Evolutionary conservation across 2,329 filamentous ascomycete species (phyloP), one percentile per base, ranked within the genome.

Genomic region (Trichoderma gracile): DNA sequence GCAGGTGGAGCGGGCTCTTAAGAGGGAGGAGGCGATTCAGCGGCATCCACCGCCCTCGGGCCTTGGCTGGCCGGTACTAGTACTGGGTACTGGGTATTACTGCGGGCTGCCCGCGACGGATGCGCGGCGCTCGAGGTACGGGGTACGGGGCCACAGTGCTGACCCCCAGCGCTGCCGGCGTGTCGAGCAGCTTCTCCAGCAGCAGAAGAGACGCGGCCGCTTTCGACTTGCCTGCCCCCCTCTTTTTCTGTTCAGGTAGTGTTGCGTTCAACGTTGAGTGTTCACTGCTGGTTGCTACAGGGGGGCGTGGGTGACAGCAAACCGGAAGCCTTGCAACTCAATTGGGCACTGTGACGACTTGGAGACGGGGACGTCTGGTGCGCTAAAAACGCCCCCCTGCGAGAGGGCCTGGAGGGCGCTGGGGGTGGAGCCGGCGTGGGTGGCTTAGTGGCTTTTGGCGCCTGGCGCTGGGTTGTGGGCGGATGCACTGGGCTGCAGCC

Each of bases 1-100:
- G 53, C 60, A 65, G 63, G 63, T 65, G 63, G 63, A 60, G 63
- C 55, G 49, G 25, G 43, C 47, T 50, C 27, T 64, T 64, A 64
- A 58, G 53, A 64, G 40, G 45, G 53, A 64, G 52, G 61, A 49
- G 53, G 61, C 43, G 46, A 56, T 23, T 46, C 30, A 45, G 40
- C 19, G 30, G 25, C 61, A 55, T 40, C 8, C 59, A 46, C 59
- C 52, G 25, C 30, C 33, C 45, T 60, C 53, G 53, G 52, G 52
- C 53, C 52, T 46, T 46, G 25, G 27, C 42, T 27, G 25, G 47
- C 25, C 23, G 30, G 43, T 58, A 57, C 43, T 17, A 17, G 55
- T 17, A 14, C 15, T n/a, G n/a, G 30, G n/a, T n/a, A n/a, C n/a
- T n/a, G n/a, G n/a, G n/a, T n/a, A n/a, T n/a, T 33, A 30, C 19